Conservation (phyloP, 140 eudicot genomes). For the Cichorium intybus region DNA sequence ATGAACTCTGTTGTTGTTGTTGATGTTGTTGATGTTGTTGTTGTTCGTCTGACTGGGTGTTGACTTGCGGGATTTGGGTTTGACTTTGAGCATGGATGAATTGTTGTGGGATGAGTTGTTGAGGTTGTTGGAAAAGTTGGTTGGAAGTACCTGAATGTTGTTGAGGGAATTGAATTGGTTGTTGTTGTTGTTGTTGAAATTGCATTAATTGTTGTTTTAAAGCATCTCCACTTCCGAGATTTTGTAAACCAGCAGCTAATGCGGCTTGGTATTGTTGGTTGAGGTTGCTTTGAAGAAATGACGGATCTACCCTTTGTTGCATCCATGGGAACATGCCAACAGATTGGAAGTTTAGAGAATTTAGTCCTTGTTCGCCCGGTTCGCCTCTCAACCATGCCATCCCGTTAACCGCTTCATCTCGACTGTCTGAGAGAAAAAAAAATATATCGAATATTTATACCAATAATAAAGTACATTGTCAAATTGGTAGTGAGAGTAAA, state of each 20-base stretch:
- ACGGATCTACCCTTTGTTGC: conserved; percentile 85
- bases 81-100: conserved; percentile 71
- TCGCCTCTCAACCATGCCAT: conserved; percentile 92
- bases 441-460: too few species aligned
- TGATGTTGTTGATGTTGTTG: conserved; percentile 46
- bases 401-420: conserved; percentile 67
- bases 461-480: too few species aligned
- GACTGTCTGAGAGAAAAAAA: conserved; percentile 37
- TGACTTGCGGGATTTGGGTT: conserved; percentile 52
- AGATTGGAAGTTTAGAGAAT: conserved; percentile 62
- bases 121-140: conserved; percentile 63
- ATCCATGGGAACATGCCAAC: conserved; percentile 86
- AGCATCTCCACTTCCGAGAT: conserved; percentile 58
- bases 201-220: conserved; percentile 71
- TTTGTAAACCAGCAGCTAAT: conserved; percentile 73
- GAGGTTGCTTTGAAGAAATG: conserved; percentile 52
- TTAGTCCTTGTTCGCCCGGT: conserved; percentile 65
- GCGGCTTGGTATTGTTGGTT: conserved; percentile 91
- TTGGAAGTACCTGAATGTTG: conserved; percentile 60
- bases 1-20: conserved; percentile 43
- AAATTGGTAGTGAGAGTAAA: too few species aligned
- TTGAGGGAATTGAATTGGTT: conserved; percentile 57
- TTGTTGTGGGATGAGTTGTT: conserved; percentile 48
- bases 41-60: conserved; percentile 53
- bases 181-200: conserved; percentile 78